These are phyloP conservation scores for Malus domestica DNA, from an alignment of 306 rosid species.

Conservation along the genomic window ASM211411v1 NC_041793.1:44333501-44334000, in stretches of 20 bases:
- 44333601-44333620: not conserved
- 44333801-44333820: too few species aligned
- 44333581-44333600: not conserved
- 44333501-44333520: not conserved
- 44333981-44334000: too few species aligned
- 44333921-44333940: too few species aligned
- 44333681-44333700: not conserved
- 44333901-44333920: too few species aligned
- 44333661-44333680: not conserved
- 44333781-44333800: too few species aligned
- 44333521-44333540: not conserved
- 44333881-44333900: too few species aligned
- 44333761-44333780: too few species aligned
- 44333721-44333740: not conserved
- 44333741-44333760: not conserved
- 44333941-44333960: too few species aligned
- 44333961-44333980: too few species aligned
- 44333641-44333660: not conserved
- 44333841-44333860: too few species aligned
- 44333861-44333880: too few species aligned
- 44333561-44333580: not conserved
- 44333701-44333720: not conserved
- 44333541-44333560: not conserved
- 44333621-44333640: not conserved
- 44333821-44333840: too few species aligned